Evolutionary conservation across 129 eudicot genomes (phyloP), one percentile per base, ranked within the genome.

Genomic region (Chrysanthemum seticuspe): DNA sequence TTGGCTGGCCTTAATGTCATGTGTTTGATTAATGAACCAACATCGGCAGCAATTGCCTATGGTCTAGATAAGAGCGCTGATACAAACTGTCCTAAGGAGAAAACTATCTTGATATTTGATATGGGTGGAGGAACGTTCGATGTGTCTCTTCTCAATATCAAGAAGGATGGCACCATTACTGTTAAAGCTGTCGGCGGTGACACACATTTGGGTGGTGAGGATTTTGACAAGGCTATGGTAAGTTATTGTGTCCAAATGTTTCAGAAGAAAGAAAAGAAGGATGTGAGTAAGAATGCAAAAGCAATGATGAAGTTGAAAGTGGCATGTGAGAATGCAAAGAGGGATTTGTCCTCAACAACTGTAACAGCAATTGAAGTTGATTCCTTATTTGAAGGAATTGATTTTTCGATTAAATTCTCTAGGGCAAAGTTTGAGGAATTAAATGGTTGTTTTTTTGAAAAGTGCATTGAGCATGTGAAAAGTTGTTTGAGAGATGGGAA

Each of bases 241-340:
- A 29, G 31, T 29, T 29, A 29, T 29, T 53, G 63, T 54, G 75
- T 70, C 18, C 3, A 70, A 70, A 27, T 29, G 18, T 53, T 70
- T 9, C 1, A 7, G 34, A 70, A 54, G 51, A 57, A 19, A 53
- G 13, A 54, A 10, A 70, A 70, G 10, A 70, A 29, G 8, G 75
- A 70, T 1, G 2, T 55, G 12, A 54, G 64, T 54, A 27, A 0
- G 10, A 70, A 70, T 70, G 65, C 75, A 31, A 71, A 29, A 12
- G 31, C 75, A 15, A 34, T 55, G 75, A 10, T 2, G 64, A 71
- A 18, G 52, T 13, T 71, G 54, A 71, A 40, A 18, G 10, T 19
- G 0, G 66, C 66, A 0, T 71, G 75, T 71, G 75, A 71, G 66
- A 54, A 54, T 18, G 75, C 75, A 10, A 71, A 71, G 75, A 56